Evolutionary conservation across 1,284 basidiomycete genomes (phyloP).

Genomic region (Phaffia rhodozyma): DNA sequence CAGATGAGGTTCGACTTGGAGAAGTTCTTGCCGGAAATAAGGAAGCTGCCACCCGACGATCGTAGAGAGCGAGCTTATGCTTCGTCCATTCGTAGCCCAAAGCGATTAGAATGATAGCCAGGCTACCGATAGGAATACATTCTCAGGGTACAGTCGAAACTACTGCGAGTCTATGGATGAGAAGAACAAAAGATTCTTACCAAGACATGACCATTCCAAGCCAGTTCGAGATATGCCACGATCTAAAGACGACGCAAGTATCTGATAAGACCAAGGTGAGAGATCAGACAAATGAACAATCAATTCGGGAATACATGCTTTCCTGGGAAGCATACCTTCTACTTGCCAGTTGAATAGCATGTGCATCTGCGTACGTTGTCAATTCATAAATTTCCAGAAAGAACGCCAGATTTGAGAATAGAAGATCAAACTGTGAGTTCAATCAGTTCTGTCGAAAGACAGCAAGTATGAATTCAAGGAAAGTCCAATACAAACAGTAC

Average conservation of each 20-base stretch:
- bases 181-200: slow-evolving; percentile 50
- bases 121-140: slow-evolving; percentile 25
- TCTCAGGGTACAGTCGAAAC: slow-evolving; percentile 37
- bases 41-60: slow-evolving; percentile 10
- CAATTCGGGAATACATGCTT: background rate
- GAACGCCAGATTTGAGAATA: no score
- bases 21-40: background rate
- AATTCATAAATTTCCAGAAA: background rate
- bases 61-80: slow-evolving; percentile 32
- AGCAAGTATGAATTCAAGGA: background rate
- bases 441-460: background rate
- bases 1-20: slow-evolving; percentile 19
- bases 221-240: slow-evolving; percentile 50
- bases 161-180: slow-evolving; percentile 41
- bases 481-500: slow-evolving; percentile 2
- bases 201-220: slow-evolving; percentile 42
- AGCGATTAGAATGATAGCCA: slow-evolving; percentile 49
- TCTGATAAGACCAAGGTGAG: slow-evolving; percentile 9
- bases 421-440: no score
- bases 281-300: background rate
- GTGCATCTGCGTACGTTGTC: slow-evolving; percentile 15
- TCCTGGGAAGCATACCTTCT: background rate
- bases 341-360: slow-evolving; percentile 24
- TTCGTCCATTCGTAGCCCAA: slow-evolving; percentile 36
- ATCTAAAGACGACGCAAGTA: slow-evolving; percentile 41